Percentiles rank a stretch among this genome's conserved stretches.
These are phyloP conservation scores for Candida jianshihensis DNA, from an alignment of 805 yeast species.

Conservation along the genomic window DNA sequence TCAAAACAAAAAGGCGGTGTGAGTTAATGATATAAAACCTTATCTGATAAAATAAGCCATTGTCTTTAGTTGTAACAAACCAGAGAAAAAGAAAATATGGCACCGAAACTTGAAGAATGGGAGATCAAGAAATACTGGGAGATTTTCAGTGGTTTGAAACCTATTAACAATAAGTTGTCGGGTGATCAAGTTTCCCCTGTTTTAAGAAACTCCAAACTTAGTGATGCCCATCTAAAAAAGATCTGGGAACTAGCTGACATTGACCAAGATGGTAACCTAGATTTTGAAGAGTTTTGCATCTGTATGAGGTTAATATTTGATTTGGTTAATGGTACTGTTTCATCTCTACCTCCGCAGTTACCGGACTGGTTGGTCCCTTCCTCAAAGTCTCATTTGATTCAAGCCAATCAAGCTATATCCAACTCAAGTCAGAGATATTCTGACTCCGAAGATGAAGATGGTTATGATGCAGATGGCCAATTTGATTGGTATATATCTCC, in stretches of 20 bases:
- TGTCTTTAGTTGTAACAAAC: too few relatives aligned
- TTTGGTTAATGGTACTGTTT: constrained; percentile 65
- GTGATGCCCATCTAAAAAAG: constrained; percentile 67
- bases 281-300: constrained; percentile 96
- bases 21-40: too few relatives aligned
- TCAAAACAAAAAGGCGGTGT: too few relatives aligned
- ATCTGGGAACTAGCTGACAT: constrained; percentile 93
- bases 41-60: too few relatives aligned
- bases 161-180: constrained; percentile 67
- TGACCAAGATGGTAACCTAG: constrained; percentile 85
- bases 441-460: constrained; percentile 51
- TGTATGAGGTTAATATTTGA: constrained; percentile 96
- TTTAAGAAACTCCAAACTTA: constrained; percentile 80
- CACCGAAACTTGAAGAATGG: constrained; percentile 81
- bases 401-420: constrained; percentile 62
- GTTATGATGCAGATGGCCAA: constrained; percentile 19
- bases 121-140: constrained; percentile 98
- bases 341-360: constrained; percentile 57
- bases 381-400: constrained; percentile 75
- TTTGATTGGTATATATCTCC: constrained; percentile 98
- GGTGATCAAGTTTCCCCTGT: constrained; percentile 85
- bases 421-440: constrained; percentile 28
- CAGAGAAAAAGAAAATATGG: constrained; percentile 7
- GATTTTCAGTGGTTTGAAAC: constrained; percentile 84
- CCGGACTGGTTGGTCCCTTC: constrained; percentile 95